phyloP scores from a whole-genome alignment of 768 basidiomycete genomes.

The Cystobasidium ongulense region DNA sequence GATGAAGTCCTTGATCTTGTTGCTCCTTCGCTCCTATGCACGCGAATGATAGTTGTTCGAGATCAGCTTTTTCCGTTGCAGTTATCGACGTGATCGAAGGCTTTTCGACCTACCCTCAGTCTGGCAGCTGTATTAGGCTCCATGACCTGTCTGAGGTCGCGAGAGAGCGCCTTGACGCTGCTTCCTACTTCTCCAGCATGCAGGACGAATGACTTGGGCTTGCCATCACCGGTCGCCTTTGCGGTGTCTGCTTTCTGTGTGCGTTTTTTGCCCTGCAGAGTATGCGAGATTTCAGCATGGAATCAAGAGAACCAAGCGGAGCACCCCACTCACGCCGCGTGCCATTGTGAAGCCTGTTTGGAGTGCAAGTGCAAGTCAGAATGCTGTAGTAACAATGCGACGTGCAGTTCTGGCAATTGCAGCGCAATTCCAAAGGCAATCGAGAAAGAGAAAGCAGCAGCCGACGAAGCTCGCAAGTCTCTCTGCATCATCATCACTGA shows the following conservation, averaged over 20 bases:
- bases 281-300: neutral
- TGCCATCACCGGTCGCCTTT: conserved; percentile 14
- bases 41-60: conserved; percentile 27
- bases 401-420: neutral
- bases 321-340: neutral
- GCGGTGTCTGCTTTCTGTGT: conserved; percentile 36
- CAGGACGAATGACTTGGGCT: conserved; percentile 79
- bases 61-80: neutral
- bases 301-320: neutral
- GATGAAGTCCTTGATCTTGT: conserved; percentile 87
- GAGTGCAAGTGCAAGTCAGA: neutral
- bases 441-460: neutral
- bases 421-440: neutral
- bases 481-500: neutral
- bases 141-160: conserved; percentile 90
- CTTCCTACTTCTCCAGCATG: conserved; percentile 89
- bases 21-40: conserved; percentile 73
- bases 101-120: conserved; percentile 56
- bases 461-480: neutral
- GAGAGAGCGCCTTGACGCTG: conserved; percentile 76
- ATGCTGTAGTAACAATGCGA: neutral
- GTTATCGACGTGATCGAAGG: conserved; percentile 17
- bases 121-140: conserved; percentile 94
- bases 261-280: conserved; percentile 37
- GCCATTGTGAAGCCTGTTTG: neutral